Conservation (phyloP, 2,329 filamentous ascomycete genomes). For the Hypoxylon sp. region DNA sequence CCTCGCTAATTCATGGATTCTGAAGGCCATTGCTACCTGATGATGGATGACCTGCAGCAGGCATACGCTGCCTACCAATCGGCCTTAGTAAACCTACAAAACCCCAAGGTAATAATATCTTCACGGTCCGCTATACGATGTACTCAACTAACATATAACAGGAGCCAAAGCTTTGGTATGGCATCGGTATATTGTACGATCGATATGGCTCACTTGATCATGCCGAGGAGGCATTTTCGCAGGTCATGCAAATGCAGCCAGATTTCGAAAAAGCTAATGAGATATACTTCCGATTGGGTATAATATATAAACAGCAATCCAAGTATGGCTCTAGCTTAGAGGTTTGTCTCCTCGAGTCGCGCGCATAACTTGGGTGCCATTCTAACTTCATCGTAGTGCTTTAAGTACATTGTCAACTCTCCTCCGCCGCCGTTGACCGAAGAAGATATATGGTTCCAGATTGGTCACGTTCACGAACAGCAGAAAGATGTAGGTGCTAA, state of each 20-base stretch:
- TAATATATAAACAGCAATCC: slow-evolving; percentile 98
- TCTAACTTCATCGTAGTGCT: slow-evolving; percentile 73
- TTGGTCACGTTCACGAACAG: slow-evolving; percentile 97
- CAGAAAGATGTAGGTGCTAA: slow-evolving; percentile 89
- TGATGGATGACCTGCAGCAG: slow-evolving; percentile 98
- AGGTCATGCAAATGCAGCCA: slow-evolving; percentile 98
- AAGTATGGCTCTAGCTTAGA: slow-evolving; percentile 94
- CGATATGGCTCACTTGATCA: slow-evolving; percentile 96
- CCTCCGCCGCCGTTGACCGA: slow-evolving; percentile 93
- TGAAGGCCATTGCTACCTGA: slow-evolving; percentile 95
- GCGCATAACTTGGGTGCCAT: slow-evolving; percentile 16
- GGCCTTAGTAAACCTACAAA: slow-evolving; percentile 89
- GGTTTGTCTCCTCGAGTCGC: slow-evolving; percentile 62
- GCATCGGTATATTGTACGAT: slow-evolving; percentile 97
- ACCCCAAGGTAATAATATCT: slow-evolving; percentile 82
- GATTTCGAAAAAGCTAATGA: slow-evolving; percentile 99
- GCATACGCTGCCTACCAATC: slow-evolving; percentile 97
- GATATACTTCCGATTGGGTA: slow-evolving; percentile 98
- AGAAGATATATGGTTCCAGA: slow-evolving; percentile 99
- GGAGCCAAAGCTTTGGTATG: slow-evolving; percentile 99
- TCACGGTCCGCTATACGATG: slow-evolving; percentile 22
- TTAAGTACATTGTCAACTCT: slow-evolving; percentile 96
- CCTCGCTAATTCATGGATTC: slow-evolving; percentile 43
- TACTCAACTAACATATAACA: slow-evolving; percentile 53
- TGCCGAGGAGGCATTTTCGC: slow-evolving; percentile 96